Percentiles rank a stretch among this genome's conserved stretches.
Conservation (phyloP, 1,284 basidiomycete genomes). For the Melampsora larici-populina region DNA sequence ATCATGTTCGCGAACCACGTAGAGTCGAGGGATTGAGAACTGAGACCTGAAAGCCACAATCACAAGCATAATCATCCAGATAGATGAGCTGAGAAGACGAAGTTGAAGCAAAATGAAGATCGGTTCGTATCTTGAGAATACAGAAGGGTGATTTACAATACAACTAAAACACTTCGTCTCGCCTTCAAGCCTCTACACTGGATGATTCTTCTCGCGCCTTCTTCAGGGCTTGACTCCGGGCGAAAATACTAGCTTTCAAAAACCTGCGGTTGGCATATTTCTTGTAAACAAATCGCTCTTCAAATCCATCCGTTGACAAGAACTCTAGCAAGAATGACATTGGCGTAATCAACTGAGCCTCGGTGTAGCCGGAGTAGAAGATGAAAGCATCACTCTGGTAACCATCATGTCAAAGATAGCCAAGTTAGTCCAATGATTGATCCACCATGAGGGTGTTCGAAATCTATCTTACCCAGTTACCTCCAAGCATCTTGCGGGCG, state of each 20-base stretch:
- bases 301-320: constrained; percentile 74
- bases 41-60: no score
- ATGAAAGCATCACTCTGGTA: constrained; percentile 80
- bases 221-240: constrained; percentile 57
- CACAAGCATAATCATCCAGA: no score
- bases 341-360: constrained; percentile 79
- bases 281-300: constrained; percentile 82
- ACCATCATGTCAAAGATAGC: constrained; percentile 57
- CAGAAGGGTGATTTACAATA: no score
- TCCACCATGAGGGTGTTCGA: not conserved
- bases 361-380: constrained; percentile 88
- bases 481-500: constrained; percentile 82
- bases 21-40: no score
- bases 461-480: constrained; percentile 77
- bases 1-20: no score
- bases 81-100: no score
- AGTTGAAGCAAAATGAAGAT: no score
- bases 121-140: no score
- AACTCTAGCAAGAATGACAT: constrained; percentile 80
- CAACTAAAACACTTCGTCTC: no score
- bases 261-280: constrained; percentile 98
- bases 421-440: constrained; percentile 21
- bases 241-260: constrained; percentile 68
- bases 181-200: not conserved
- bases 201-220: constrained; percentile 29